Base-by-base conservation (phyloP, 768 basidiomycete species). In the Phallus indusiatus region DNA sequence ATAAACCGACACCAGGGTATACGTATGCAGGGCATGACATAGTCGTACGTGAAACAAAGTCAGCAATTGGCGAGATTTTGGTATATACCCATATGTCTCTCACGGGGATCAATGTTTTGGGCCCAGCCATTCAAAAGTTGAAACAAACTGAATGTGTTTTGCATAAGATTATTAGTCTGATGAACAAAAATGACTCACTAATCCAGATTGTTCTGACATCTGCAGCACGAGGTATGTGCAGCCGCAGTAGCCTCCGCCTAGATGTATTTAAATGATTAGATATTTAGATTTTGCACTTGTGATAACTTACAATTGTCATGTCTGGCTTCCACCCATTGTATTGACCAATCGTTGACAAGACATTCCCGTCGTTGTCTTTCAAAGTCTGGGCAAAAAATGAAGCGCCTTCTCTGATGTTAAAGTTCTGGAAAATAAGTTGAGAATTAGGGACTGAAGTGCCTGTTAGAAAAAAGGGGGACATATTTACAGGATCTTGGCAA, bases 201-300 rank as follows among this genome's bases (percentile, higher is more conserved):
- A 72, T 92, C 91, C 52, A 90, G 75, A 73, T 93, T 93, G 68
- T 90, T 85, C 75, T 91, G 90, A 70, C 85, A 85, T 49, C 68
- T 72, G 71, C 85, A 88, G 74, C 86, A 88, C 52, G 66, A 35
- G 0, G 75, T 71, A 53, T 73, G 54, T 11, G 74, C 78, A 48
- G 84, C 84, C 60, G 80, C 79, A 55, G 82, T 86, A 18, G 85
- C 86, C 28, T 78, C 63, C 0, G 18, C 67, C 83, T 85, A 58
- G 50, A 47, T 35, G 21, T 22, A 59, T 51, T 34, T 37, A 50
- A 52, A 47, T 59, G 58, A 47, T 56, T 47, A 56, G 36, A 54
- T 24, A 20, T 35, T 59, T 51, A 5, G 8, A 22, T 60, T 28
- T 49, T 10, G 12, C 7, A n/a, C 28, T n/a, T 2, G 49, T 2